Evolutionary conservation across 768 basidiomycete species (phyloP), one percentile per base, ranked within the genome.

Genomic region (Naganishia randhawae): DNA sequence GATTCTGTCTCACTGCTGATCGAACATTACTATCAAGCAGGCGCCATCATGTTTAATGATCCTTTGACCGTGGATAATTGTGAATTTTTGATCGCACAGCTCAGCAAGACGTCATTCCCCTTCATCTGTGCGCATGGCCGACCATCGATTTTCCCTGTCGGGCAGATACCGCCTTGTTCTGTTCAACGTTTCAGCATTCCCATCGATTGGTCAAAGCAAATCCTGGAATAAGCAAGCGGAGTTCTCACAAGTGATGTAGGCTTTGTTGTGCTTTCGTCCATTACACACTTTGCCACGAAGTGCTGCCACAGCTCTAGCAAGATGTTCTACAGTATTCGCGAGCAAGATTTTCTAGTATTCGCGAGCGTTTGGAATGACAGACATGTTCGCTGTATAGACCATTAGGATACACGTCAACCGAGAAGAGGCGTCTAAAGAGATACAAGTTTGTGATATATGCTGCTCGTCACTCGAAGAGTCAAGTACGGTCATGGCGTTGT

Each of bases 21-120:
- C 32, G 1, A 22, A 10, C 16, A 19, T 11, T 3, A 29, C n/a
- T n/a, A n/a, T 16, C 27, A 51, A 62, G 16, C 77, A 96, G 93
- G 94, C 63, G 94, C 95, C 2, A 90, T 96, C 79, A 96, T 97
- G 92, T 96, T 96, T 83, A 94, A 94, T 72, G 94, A 98, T 76
- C 68, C 83, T 0, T 82, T 99, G 55, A 85, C 82, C 16, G 64
- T 81, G 8, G 83, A 83, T 39, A 91, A 96, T 75, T 91, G 91
- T 77, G 77, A 84, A 72, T 81, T 83, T 53, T 84, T 99, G 48
- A 83, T 98, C 51, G 73, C 75, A 7, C 84, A 86, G 71, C 83
- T 99, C 32, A 83, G 88, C 10, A 77, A 84, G 69, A 91, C 92
- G 2, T 83, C 84, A 3, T 89, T 91, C 74, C 94, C 95, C 1